phyloP scores from a whole-genome alignment of 331 rosid species.

The Stylosanthes scabra region DNA sequence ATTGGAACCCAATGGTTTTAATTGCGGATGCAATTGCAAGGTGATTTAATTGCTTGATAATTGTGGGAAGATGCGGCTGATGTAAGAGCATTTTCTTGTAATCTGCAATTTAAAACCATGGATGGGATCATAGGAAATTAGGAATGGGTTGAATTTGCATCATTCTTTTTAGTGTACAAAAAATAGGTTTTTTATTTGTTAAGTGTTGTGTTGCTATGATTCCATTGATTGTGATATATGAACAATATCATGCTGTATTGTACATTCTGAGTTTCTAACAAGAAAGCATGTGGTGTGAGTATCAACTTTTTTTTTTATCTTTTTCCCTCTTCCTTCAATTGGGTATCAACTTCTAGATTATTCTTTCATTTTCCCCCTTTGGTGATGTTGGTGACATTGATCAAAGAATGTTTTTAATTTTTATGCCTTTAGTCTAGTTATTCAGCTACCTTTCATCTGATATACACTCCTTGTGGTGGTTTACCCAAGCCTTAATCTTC shows the following conservation, averaged over 20 bases:
- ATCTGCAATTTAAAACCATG: not conserved
- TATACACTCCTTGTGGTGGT: no score
- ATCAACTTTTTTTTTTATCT: no score
- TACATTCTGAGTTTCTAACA: constrained; percentile 33
- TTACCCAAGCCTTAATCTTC: no score
- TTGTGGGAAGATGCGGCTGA: not conserved
- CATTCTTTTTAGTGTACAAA: constrained; percentile 37
- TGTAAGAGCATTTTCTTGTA: not conserved
- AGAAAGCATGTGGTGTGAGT: not conserved
- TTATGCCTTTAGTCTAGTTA: no score
- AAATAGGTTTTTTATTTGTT: constrained; percentile 35
- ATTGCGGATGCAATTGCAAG: not conserved
- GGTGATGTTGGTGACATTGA: no score
- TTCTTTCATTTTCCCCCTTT: constrained; percentile 4
- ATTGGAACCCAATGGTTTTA: not conserved
- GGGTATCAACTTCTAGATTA: not conserved
- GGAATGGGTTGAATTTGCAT: not conserved
- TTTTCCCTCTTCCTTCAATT: no score
- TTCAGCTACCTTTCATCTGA: no score
- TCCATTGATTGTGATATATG: constrained; percentile 36
- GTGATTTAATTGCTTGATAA: not conserved
- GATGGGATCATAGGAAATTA: not conserved
- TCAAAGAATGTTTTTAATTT: no score
- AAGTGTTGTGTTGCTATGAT: constrained; percentile 6
- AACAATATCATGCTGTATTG: constrained; percentile 35